Percentiles rank a stretch among this genome's conserved stretches.
Evolutionary conservation across 345 rosid species (phyloP).

Genomic region (Trapa incisa): DNA sequence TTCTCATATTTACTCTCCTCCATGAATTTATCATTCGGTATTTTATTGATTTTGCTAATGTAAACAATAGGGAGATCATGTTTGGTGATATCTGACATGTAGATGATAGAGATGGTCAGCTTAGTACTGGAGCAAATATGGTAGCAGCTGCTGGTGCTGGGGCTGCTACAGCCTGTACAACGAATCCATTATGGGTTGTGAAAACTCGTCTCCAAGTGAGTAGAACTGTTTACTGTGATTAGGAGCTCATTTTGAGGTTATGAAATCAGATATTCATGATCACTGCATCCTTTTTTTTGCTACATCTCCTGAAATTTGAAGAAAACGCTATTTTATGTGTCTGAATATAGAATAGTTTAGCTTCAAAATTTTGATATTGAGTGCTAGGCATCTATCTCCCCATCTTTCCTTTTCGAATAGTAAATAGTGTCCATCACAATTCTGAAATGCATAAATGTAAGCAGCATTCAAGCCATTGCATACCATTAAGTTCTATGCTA

Average conservation of each 20-base stretch:
- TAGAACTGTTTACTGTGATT: not conserved
- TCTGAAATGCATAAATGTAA: not conserved
- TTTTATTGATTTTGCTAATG: conserved; percentile 4
- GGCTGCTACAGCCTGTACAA: conserved; percentile 69
- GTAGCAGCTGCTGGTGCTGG: conserved; percentile 96
- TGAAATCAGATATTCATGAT: not conserved
- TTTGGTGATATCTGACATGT: conserved; percentile 5
- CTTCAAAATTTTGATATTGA: not conserved
- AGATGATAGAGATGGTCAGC: conserved; percentile 39
- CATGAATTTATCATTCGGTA: not conserved
- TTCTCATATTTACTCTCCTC: not conserved
- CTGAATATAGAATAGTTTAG: not conserved
- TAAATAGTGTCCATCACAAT: not conserved
- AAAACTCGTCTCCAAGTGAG: conserved; percentile 92
- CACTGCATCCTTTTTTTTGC: not conserved
- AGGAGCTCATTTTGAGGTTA: not conserved
- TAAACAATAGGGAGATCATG: conserved; percentile 22
- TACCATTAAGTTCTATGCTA: not conserved
- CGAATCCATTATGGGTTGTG: conserved; percentile 98
- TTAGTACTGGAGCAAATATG: conserved; percentile 63
- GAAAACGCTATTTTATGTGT: not conserved
- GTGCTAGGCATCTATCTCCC: not conserved
- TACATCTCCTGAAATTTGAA: not conserved
- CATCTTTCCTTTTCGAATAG: too few species aligned
- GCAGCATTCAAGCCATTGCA: not conserved